Conservation (phyloP, 2,329 filamentous ascomycete genomes). For the Hyphodiscus sp. region DNA sequence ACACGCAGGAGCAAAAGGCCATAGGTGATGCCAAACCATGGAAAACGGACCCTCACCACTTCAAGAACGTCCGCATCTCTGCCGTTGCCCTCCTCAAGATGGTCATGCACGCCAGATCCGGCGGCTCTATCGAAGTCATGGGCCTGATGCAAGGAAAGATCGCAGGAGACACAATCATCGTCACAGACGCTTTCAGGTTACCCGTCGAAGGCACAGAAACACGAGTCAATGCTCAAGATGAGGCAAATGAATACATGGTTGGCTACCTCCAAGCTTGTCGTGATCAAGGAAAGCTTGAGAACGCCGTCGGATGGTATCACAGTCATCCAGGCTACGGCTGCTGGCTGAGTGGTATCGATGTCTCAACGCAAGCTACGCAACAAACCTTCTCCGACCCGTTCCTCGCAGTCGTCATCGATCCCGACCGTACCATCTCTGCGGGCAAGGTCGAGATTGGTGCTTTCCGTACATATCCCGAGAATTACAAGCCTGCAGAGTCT, state of each 20-base stretch:
- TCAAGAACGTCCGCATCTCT: conserved; percentile 89
- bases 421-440: conserved; percentile 87
- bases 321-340: conserved; percentile 96
- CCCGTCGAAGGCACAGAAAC: conserved; percentile 99
- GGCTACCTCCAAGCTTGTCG: conserved; percentile 73
- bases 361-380: conserved; percentile 78
- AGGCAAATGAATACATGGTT: conserved; percentile 96
- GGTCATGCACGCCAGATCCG: conserved; percentile 98
- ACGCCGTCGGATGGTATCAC: conserved; percentile 97
- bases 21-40: conserved; percentile 65
- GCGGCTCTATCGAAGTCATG: conserved; percentile 91
- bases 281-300: conserved; percentile 75
- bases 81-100: conserved; percentile 95
- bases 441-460: conserved; percentile 95
- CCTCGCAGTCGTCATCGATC: conserved; percentile 92
- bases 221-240: conserved; percentile 88
- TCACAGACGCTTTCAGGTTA: conserved; percentile 88
- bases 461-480: conserved; percentile 82
- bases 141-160: conserved; percentile 97
- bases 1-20: conserved; percentile 59
- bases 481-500: conserved; percentile 53
- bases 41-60: conserved; percentile 74
- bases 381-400: conserved; percentile 87
- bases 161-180: conserved; percentile 74
- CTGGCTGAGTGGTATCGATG: conserved; percentile 96